phyloP scores from a whole-genome alignment of 2,329 filamentous ascomycete species.

The Curvularia hawaiiensis region DNA sequence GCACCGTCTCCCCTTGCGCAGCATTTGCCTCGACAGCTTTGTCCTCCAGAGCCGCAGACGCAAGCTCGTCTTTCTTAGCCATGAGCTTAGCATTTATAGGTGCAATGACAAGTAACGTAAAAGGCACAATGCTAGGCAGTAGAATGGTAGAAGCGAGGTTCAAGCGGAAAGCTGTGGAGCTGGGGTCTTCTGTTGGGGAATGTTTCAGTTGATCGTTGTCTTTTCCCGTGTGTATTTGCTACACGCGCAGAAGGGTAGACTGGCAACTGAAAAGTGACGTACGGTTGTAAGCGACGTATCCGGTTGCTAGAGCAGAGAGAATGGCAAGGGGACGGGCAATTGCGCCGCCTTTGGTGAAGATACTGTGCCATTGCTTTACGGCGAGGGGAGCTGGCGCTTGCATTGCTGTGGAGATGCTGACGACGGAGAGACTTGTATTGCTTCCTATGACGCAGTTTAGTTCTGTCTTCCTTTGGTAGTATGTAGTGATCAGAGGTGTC shows the following conservation, averaged over 20 bases:
- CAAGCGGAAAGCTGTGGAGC: slow-evolving; percentile 47
- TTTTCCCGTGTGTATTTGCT: background rate
- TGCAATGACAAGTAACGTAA: slow-evolving; percentile 55
- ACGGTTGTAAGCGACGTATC: slow-evolving; percentile 55
- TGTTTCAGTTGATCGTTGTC: slow-evolving; percentile 10
- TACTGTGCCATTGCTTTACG: slow-evolving; percentile 59
- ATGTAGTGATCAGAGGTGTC: background rate
- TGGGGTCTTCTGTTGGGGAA: slow-evolving; percentile 25
- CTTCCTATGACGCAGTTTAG: slow-evolving; percentile 4
- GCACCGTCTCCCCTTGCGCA: slow-evolving; percentile 52
- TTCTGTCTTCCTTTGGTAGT: background rate
- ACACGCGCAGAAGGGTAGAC: too few species aligned
- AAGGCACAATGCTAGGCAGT: slow-evolving; percentile 57
- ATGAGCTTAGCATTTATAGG: slow-evolving; percentile 57
- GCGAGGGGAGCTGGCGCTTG: slow-evolving; percentile 61
- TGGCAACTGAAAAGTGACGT: slow-evolving; percentile 1
- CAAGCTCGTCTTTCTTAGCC: slow-evolving; percentile 50
- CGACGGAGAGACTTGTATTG: slow-evolving; percentile 44
- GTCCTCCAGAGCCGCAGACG: slow-evolving; percentile 45
- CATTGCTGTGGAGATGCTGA: slow-evolving; percentile 59
- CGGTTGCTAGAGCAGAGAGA: slow-evolving; percentile 51
- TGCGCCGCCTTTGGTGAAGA: slow-evolving; percentile 49
- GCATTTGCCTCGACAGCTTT: slow-evolving; percentile 45
- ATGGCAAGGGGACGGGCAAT: slow-evolving; percentile 49
- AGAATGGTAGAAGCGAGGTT: slow-evolving; percentile 56